Evolutionary conservation across 345 rosid species (phyloP).

Genomic region (Hibiscus trionum): DNA sequence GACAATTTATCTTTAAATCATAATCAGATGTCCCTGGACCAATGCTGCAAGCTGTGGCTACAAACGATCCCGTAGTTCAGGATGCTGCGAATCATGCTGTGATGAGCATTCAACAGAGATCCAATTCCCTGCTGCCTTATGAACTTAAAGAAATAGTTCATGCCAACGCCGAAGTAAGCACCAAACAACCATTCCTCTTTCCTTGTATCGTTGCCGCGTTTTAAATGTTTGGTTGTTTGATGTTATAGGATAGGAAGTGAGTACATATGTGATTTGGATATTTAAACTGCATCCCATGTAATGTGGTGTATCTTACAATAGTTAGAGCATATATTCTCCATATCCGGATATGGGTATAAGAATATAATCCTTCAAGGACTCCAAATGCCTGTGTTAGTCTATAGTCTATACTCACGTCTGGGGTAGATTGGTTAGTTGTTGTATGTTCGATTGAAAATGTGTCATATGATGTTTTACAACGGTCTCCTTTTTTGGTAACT

Average conservation of each 20-base stretch:
- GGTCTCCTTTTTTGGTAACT: no score
- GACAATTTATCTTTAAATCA: neutral
- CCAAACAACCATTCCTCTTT: neutral
- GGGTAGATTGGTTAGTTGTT: no score
- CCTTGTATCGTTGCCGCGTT: neutral
- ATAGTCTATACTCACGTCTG: no score
- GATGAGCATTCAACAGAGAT: constrained; percentile 77
- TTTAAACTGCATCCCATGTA: neutral
- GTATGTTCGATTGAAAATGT: neutral
- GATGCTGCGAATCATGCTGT: constrained; percentile 89
- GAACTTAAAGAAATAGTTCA: constrained; percentile 71
- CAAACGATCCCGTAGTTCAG: constrained; percentile 71
- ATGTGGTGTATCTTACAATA: neutral
- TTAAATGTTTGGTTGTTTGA: neutral
- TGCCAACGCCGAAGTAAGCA: constrained; percentile 79
- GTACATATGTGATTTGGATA: neutral
- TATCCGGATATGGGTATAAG: neutral
- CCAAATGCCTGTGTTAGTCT: neutral
- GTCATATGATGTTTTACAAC: neutral
- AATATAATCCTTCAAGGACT: neutral
- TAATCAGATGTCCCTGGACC: neutral
- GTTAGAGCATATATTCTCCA: neutral
- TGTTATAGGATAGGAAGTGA: neutral
- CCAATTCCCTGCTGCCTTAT: constrained; percentile 85
- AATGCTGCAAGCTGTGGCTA: constrained; percentile 67